Evolutionary conservation across 2,329 filamentous ascomycete species (phyloP).

Genomic region (Monilinia fructicola): DNA sequence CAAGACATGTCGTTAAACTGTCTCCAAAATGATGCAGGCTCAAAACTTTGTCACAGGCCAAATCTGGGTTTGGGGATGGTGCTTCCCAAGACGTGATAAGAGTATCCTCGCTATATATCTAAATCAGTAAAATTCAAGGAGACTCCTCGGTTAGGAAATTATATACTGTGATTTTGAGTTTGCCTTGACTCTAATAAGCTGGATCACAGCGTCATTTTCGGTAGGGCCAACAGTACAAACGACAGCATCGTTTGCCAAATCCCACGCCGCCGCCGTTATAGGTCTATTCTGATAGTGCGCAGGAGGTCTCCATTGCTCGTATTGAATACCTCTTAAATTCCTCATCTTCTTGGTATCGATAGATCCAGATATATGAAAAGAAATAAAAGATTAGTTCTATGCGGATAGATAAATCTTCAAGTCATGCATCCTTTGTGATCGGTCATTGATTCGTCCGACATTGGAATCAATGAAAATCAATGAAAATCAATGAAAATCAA

Average conservation of each 20-base stretch:
- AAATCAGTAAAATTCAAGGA: constrained; percentile 36
- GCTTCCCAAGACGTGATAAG: constrained; percentile 83
- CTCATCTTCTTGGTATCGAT: constrained; percentile 59
- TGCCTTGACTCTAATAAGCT: constrained; percentile 60
- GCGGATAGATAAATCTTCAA: constrained; percentile 9
- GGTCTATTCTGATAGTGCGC: constrained; percentile 50
- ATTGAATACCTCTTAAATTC: constrained; percentile 78
- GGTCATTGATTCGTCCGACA: constrained; percentile 18
- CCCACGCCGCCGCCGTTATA: constrained; percentile 81
- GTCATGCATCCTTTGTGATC: constrained; percentile 20
- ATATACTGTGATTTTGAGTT: constrained; percentile 42
- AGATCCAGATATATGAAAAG: constrained; percentile 9
- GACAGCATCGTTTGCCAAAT: constrained; percentile 72
- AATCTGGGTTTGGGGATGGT: constrained; percentile 72
- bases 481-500: constrained; percentile 1
- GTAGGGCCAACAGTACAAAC: constrained; percentile 85
- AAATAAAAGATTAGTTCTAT: constrained; percentile 14
- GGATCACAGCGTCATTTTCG: constrained; percentile 66
- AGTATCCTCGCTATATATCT: constrained; percentile 41
- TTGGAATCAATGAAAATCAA: background rate
- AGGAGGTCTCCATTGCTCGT: constrained; percentile 62
- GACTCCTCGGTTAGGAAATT: background rate
- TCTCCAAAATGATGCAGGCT: constrained; percentile 85
- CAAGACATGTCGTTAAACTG: constrained; percentile 71
- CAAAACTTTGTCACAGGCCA: constrained; percentile 73